Base-by-base conservation (phyloP, 2,329 filamentous ascomycete species). In the Arachnopeziza araneosa region DNA sequence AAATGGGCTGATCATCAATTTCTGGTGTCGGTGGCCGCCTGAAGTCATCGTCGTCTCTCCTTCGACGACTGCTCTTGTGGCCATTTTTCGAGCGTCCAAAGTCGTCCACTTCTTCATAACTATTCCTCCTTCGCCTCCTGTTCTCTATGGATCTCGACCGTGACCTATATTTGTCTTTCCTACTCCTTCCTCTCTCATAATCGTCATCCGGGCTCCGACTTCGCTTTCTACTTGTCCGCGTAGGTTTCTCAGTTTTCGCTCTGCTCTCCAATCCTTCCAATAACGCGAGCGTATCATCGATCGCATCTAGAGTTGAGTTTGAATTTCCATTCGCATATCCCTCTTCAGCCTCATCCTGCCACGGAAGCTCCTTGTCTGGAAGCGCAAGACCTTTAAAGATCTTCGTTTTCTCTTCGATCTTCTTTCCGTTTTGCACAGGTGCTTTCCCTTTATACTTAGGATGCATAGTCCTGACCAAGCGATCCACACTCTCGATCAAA, bases 211-310 rank as follows among this genome's bases (percentile, higher is more conserved):
- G 81, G 69, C 78, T 85, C 68, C 78, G 75, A 67, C 79, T 83
- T 62, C 82, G 77, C 71, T 83, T 85, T 66, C 80, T 77, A 65
- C 74, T 70, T 30, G 72, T 59, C 54, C 72, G 70, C 54, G 71
- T 69, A 53, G 70, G 65, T 48, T 73, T 71, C 63, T 74, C 64
- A 22, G 64, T 66, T 59, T 73, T 79, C 55, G 79, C 77, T 69
- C 89, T 91, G 8, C 84, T 83, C 63, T 92, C 92, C 49, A 98
- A 77, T 0, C 87, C 89, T 74, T 98, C 95, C n/a, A 99, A 75
- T 69, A 96, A 82, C 0, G 93, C 93, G 68, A 99, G 85, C 0
- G 95, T 96, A 74, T 99, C 93, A 70, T 98, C 95, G 70, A 97
- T 88, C 22, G 85, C 89, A 71, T 90, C 89, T 1, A 77, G 77